Base-by-base conservation (phyloP, 768 basidiomycete species). In the Neoboletus subvelutipes region DNA sequence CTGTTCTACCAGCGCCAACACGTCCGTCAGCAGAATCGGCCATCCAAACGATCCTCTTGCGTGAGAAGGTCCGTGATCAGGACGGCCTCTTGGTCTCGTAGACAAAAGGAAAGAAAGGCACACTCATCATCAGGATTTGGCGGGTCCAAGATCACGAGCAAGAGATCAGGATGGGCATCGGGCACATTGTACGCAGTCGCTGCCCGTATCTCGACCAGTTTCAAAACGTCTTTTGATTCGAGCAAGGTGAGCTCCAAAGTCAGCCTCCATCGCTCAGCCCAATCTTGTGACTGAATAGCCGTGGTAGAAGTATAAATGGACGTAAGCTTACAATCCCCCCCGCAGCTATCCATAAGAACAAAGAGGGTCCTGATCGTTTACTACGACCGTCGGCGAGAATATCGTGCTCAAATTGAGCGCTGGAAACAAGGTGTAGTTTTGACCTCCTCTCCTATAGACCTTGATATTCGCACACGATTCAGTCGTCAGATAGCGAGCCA, bases 401-500 rank as follows among this genome's bases (percentile, higher is more conserved):
- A n/a, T n/a, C n/a, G n/a, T n/a, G n/a, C n/a, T n/a, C n/a, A n/a
- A n/a, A n/a, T n/a, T n/a, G n/a, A n/a, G n/a, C n/a, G n/a, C n/a
- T n/a, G n/a, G n/a, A n/a, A n/a, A n/a, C n/a, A n/a, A n/a, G n/a
- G n/a, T n/a, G n/a, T n/a, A n/a, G n/a, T n/a, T n/a, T n/a, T n/a
- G n/a, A n/a, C n/a, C n/a, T n/a, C n/a, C n/a, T n/a, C n/a, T n/a
- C n/a, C n/a, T n/a, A n/a, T n/a, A n/a, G n/a, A n/a, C 7, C 18
- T 15, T 58, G n/a, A 57, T 15, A 5, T 24, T 10, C 17, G 31
- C 20, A 7, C 13, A 34, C 1, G 12, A 42, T 42, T 4, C 64
- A 89, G 87, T 72, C 80, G 29, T 70, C 77, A n/a, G 93, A 92
- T 70, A 73, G 77, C 11, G 91, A 92, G 62, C 81, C 78, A 54